Percentiles rank a stretch among this genome's conserved stretches.
Evolutionary conservation across 2,329 filamentous ascomycete genomes (phyloP).

Genomic region (Curvularia sp.): DNA sequence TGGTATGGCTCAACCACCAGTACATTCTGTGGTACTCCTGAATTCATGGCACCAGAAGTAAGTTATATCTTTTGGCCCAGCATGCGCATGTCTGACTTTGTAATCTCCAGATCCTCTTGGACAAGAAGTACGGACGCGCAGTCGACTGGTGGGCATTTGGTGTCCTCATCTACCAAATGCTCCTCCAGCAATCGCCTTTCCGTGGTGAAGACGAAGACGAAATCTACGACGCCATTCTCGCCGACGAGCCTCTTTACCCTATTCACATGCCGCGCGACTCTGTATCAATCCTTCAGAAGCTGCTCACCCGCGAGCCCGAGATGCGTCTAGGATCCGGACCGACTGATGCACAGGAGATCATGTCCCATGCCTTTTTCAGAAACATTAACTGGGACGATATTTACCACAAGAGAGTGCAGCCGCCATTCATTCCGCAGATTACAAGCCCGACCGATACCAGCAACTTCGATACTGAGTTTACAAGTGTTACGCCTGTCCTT

Average conservation of each 20-base stretch:
- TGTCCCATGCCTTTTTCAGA: slow-evolving; percentile 98
- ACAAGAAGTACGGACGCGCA: slow-evolving; percentile 97
- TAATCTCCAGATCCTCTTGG: slow-evolving; percentile 77
- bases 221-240: slow-evolving; percentile 98
- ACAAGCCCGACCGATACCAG: slow-evolving; percentile 96
- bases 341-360: slow-evolving; percentile 97
- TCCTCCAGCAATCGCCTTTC: slow-evolving; percentile 98
- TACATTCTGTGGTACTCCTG: slow-evolving; percentile 98
- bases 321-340: slow-evolving; percentile 90
- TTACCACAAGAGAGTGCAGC: slow-evolving; percentile 89
- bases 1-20: slow-evolving; percentile 97
- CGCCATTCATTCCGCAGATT: slow-evolving; percentile 89
- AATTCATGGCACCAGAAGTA: slow-evolving; percentile 99
- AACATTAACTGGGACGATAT: slow-evolving; percentile 99
- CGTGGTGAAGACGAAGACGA: slow-evolving; percentile 98
- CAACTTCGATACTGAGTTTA: slow-evolving; percentile 99
- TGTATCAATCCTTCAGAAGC: slow-evolving; percentile 95
- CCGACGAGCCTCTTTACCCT: slow-evolving; percentile 95
- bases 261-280: slow-evolving; percentile 99
- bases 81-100: not conserved
- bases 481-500: slow-evolving; percentile 94
- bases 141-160: slow-evolving; percentile 99
- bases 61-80: slow-evolving; percentile 12
- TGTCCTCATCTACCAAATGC: slow-evolving; percentile 99
- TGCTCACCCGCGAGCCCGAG: slow-evolving; percentile 93